A percentile compares a stretch with the other conserved stretches of the same genome.
Conservation (phyloP, 768 basidiomycete species). For the Agaricus blazei region DNA sequence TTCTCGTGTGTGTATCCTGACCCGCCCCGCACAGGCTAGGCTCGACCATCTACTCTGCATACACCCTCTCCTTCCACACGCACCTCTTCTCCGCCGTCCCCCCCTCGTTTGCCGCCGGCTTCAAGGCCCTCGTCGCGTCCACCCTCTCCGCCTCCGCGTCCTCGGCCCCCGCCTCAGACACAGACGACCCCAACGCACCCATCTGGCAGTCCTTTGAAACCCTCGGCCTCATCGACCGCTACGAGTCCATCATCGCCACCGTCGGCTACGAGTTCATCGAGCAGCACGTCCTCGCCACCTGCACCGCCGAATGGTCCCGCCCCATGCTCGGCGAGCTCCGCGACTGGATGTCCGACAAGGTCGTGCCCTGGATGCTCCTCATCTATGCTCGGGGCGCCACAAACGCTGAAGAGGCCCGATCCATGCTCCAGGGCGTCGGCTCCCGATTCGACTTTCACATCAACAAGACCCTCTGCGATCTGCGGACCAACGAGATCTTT, state of each 20-base stretch:
- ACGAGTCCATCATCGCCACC: slow-evolving; percentile 76
- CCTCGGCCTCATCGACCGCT: slow-evolving; percentile 76
- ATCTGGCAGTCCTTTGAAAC: slow-evolving; percentile 61
- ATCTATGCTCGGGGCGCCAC: slow-evolving; percentile 70
- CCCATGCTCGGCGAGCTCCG: slow-evolving; percentile 58
- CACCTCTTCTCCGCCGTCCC: slow-evolving; percentile 71
- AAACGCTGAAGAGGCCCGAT: slow-evolving; percentile 62
- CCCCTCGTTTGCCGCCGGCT: slow-evolving; percentile 56
- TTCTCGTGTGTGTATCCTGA: slow-evolving; percentile 2
- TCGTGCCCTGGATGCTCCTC: slow-evolving; percentile 82
- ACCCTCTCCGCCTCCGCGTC: slow-evolving; percentile 29
- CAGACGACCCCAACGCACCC: slow-evolving; percentile 3
- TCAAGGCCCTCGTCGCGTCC: slow-evolving; percentile 60
- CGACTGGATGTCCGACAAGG: slow-evolving; percentile 73
- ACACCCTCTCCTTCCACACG: slow-evolving; percentile 68
- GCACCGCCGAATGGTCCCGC: slow-evolving; percentile 64
- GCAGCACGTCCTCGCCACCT: slow-evolving; percentile 57
- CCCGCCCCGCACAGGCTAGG: slow-evolving; percentile 45
- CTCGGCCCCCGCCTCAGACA: not conserved
- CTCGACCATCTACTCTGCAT: slow-evolving; percentile 51
- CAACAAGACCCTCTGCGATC: slow-evolving; percentile 84
- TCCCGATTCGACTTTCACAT: slow-evolving; percentile 90
- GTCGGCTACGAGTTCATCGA: slow-evolving; percentile 89
- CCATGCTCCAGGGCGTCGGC: slow-evolving; percentile 71
- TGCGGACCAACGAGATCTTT: slow-evolving; percentile 84